These are phyloP conservation scores for Trichophyton verrucosum DNA, from an alignment of 2,329 filamentous ascomycete species.

Conservation along the genomic window DNA sequence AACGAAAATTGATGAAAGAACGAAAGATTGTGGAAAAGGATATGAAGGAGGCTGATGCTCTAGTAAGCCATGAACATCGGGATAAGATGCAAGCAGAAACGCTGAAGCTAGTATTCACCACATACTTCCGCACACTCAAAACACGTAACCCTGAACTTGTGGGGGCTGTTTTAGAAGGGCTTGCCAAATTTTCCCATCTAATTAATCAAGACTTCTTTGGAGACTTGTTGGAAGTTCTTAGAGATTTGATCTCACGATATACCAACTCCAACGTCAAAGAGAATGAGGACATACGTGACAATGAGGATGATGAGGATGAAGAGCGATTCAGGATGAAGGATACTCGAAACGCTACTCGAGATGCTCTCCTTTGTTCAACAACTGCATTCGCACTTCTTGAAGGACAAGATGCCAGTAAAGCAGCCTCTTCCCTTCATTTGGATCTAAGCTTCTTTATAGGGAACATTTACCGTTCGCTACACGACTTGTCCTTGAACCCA, in stretches of 20 bases:
- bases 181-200: conserved; percentile 86
- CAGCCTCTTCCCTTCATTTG: conserved; percentile 66
- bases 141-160: conserved; percentile 68
- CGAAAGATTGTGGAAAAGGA: conserved; percentile 83
- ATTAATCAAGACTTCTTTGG: conserved; percentile 99
- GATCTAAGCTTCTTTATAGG: conserved; percentile 93
- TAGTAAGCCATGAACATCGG: conserved; percentile 81
- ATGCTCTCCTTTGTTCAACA: conserved; percentile 84
- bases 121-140: conserved; percentile 91
- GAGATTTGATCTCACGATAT: conserved; percentile 69
- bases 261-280: conserved; percentile 36
- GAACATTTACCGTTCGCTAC: conserved; percentile 78
- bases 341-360: conserved; percentile 63
- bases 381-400: conserved; percentile 94
- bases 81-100: conserved; percentile 93
- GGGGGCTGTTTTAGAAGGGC: conserved; percentile 90
- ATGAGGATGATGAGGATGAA: conserved; percentile 39
- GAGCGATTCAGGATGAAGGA: conserved; percentile 21
- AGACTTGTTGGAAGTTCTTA: conserved; percentile 83
- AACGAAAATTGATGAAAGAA: conserved; percentile 72
- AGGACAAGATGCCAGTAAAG: conserved; percentile 82
- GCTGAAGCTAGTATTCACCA: conserved; percentile 86
- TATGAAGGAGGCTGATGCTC: conserved; percentile 80
- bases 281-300: conserved; percentile 30
- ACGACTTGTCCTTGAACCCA: conserved; percentile 64